These are phyloP conservation scores for Balamuthia mandrillaris DNA, from an alignment of 208 protist species.

Conservation along the genomic window DNA sequence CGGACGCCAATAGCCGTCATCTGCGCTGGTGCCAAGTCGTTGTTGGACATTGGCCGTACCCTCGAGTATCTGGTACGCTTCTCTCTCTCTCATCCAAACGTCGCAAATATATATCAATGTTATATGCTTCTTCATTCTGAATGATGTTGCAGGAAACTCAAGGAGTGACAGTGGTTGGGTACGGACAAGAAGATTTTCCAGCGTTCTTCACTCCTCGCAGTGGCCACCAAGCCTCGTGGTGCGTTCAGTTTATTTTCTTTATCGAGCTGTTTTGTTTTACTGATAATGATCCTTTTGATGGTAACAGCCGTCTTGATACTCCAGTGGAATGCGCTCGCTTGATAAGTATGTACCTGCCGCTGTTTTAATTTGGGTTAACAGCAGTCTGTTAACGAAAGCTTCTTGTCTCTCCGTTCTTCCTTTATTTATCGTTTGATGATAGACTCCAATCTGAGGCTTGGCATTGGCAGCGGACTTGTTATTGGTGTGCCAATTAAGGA, in stretches of 20 bases:
- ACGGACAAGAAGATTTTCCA: slow-evolving; percentile 70
- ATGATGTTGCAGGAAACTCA: slow-evolving; percentile 47
- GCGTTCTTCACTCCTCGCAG: slow-evolving; percentile 75
- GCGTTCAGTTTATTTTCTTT: background rate
- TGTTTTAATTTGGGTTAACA: too few species aligned
- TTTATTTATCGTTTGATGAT: background rate
- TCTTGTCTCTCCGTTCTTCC: too few species aligned
- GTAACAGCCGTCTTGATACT: slow-evolving; percentile 37
- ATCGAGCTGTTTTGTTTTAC: background rate
- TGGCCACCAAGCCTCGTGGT: slow-evolving; percentile 6
- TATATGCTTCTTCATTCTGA: background rate
- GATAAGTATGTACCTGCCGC: slow-evolving; percentile 12
- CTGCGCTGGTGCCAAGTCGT: slow-evolving; percentile 82
- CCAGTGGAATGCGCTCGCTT: slow-evolving; percentile 28
- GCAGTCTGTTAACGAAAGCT: background rate
- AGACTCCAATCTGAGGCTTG: slow-evolving; percentile 37
- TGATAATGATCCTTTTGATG: background rate
- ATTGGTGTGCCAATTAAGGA: slow-evolving; percentile 67
- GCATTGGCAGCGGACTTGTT: slow-evolving; percentile 62
- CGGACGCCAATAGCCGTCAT: slow-evolving; percentile 73
- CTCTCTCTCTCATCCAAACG: background rate
- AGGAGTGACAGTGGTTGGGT: slow-evolving; percentile 70
- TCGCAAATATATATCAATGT: background rate
- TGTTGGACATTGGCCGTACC: slow-evolving; percentile 83
- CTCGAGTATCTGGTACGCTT: slow-evolving; percentile 80